A percentile compares a stretch with the other conserved stretches of the same genome.
Conservation (phyloP, 805 yeast genomes). For the Hagleromyces aurorensis region DNA sequence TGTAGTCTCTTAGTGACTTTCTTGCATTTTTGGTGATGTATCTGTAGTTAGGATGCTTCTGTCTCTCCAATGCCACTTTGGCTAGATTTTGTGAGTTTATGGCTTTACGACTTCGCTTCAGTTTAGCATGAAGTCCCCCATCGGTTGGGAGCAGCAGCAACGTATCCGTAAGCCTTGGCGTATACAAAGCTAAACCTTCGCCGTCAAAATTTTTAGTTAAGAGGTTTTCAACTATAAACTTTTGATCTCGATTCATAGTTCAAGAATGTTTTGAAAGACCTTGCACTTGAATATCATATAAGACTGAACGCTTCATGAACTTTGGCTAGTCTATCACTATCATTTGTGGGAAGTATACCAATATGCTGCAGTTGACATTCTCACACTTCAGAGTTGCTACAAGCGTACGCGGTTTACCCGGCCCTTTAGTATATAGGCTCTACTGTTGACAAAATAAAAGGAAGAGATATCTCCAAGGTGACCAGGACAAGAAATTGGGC, state of each 20-base stretch:
- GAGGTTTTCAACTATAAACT: conserved; percentile 25
- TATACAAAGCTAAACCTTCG: conserved; percentile 27
- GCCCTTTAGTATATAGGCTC: no score
- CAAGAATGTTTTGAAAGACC: background rate
- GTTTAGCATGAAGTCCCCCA: conserved; percentile 21
- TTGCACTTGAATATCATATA: background rate
- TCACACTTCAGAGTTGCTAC: no score
- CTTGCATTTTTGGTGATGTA: conserved; percentile 28
- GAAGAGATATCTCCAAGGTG: no score
- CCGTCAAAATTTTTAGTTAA: conserved; percentile 23
- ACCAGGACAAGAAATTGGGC: no score
- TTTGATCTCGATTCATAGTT: conserved; percentile 26
- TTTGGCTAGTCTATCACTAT: no score
- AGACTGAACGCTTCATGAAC: no score
- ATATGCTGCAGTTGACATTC: no score
- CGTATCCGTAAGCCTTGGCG: conserved; percentile 27
- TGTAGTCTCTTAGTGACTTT: conserved; percentile 23
- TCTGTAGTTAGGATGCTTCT: conserved; percentile 20
- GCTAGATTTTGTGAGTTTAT: conserved; percentile 4
- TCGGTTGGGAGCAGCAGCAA: conserved; percentile 31
- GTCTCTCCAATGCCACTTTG: conserved; percentile 1
- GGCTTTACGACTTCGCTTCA: conserved; percentile 16
- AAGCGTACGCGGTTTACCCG: no score
- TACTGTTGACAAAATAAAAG: no score
- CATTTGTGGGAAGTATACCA: no score